Evolutionary conservation across 768 basidiomycete species (phyloP).

Genomic region (Panaeolus cyanescens): DNA sequence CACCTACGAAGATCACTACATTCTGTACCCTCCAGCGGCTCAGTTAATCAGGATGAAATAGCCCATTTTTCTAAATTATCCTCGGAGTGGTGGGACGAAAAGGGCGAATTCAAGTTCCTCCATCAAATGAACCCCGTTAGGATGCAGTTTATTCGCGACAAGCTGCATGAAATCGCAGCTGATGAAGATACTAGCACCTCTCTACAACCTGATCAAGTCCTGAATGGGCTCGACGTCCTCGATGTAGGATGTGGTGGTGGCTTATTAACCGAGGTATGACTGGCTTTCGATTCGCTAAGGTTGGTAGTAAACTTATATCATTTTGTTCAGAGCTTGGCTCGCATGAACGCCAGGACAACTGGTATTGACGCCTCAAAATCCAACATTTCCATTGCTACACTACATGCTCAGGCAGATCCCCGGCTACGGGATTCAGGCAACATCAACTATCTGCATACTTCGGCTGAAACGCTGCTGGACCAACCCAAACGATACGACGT

Average conservation of each 20-base stretch:
- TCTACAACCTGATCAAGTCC: conserved; percentile 32
- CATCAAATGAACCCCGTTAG: conserved; percentile 96
- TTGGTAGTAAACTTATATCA: conserved; percentile 5
- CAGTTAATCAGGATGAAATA: conserved; percentile 77
- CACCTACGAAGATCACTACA: background rate
- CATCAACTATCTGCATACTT: conserved; percentile 61
- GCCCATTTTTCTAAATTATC: conserved; percentile 88
- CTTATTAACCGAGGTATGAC: conserved; percentile 80
- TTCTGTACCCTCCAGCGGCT: background rate
- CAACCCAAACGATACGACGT: conserved; percentile 78
- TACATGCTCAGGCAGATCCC: conserved; percentile 83
- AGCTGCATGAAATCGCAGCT: conserved; percentile 61
- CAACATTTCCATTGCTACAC: conserved; percentile 83
- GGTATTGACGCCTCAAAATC: conserved; percentile 92
- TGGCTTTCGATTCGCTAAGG: background rate
- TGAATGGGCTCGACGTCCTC: conserved; percentile 72
- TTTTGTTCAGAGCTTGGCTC: conserved; percentile 68
- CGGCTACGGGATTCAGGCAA: conserved; percentile 41
- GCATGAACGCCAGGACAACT: conserved; percentile 84
- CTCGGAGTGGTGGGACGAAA: conserved; percentile 95
- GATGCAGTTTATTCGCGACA: conserved; percentile 79
- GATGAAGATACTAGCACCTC: conserved; percentile 50
- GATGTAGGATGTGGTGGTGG: conserved; percentile 98
- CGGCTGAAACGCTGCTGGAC: conserved; percentile 73
- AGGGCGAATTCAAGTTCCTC: conserved; percentile 83